Evolutionary conservation across 306 rosid genomes (phyloP).

Genomic region (Pueraria montana): DNA sequence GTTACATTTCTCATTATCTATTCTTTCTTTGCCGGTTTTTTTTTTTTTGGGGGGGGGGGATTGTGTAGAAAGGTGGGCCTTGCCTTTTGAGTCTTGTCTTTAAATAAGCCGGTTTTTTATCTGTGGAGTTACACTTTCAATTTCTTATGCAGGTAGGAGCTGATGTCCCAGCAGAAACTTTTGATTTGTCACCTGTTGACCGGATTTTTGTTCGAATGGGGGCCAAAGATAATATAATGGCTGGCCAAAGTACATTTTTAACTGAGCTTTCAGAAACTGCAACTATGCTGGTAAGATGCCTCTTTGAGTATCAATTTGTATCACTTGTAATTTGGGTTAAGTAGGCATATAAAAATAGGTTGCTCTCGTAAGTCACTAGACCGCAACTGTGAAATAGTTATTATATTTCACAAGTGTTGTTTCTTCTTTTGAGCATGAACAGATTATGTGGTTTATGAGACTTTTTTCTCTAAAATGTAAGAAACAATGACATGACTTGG

Average conservation of each 20-base stretch:
- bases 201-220: constrained; percentile 96
- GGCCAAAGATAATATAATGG: constrained; percentile 95
- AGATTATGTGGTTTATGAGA: background rate
- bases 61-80: background rate
- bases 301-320: constrained; percentile 32
- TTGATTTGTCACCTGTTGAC: constrained; percentile 89
- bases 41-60: background rate
- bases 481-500: background rate
- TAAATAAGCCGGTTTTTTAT: constrained; percentile 37
- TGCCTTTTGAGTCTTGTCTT: constrained; percentile 5
- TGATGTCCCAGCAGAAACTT: constrained; percentile 92
- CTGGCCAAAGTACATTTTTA: constrained; percentile 97
- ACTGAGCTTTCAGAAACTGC: constrained; percentile 98
- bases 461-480: constrained; percentile 20
- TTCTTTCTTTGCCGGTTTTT: background rate
- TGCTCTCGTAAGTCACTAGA: background rate
- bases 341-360: background rate
- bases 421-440: constrained; percentile 29
- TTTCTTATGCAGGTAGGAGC: constrained; percentile 83
- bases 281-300: constrained; percentile 81
- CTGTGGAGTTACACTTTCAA: constrained; percentile 30
- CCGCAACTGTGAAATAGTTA: background rate
- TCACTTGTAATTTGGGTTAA: constrained; percentile 32
- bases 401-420: constrained; percentile 19
- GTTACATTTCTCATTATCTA: constrained; percentile 39